A percentile compares a stretch with the other conserved stretches of the same genome.
Evolutionary conservation across 192 early-diverging fungal species (phyloP).

Genomic region (Dissophora ornata): DNA sequence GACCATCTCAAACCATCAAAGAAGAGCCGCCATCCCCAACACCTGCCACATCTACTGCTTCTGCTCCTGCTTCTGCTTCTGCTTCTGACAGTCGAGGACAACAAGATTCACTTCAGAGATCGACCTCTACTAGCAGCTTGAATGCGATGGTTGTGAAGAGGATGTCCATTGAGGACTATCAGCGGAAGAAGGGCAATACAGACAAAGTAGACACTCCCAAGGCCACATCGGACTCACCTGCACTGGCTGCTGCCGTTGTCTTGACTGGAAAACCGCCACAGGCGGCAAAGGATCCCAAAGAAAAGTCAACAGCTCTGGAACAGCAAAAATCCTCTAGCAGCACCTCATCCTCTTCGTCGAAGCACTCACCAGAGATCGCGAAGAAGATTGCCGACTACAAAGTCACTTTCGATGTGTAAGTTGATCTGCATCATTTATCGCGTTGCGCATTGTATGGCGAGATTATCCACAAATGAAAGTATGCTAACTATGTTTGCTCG

Average conservation of each 20-base stretch:
- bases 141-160: constrained; percentile 19
- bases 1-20: constrained; percentile 33
- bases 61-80: too few species aligned
- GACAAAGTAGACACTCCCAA: constrained; percentile 53
- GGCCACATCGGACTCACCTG: constrained; percentile 36
- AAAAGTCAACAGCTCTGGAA: constrained; percentile 8
- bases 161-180: constrained; percentile 51
- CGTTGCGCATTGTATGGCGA: not conserved
- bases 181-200: constrained; percentile 25
- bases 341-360: constrained; percentile 11
- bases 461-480: not conserved
- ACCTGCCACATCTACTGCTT: constrained; percentile 4
- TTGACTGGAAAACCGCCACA: constrained; percentile 11
- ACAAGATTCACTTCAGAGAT: constrained; percentile 1
- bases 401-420: constrained; percentile 38
- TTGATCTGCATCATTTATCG: not conserved
- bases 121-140: constrained; percentile 1
- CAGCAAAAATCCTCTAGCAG: constrained; percentile 18
- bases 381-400: constrained; percentile 40
- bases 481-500: too few species aligned
- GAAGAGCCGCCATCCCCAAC: constrained; percentile 21
- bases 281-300: constrained; percentile 1
- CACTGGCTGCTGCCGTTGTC: constrained; percentile 16
- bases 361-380: constrained; percentile 8
- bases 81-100: constrained; percentile 10